Evolutionary conservation across 2,329 filamentous ascomycete species (phyloP).

Genomic region (Delphinella strobiligena): DNA sequence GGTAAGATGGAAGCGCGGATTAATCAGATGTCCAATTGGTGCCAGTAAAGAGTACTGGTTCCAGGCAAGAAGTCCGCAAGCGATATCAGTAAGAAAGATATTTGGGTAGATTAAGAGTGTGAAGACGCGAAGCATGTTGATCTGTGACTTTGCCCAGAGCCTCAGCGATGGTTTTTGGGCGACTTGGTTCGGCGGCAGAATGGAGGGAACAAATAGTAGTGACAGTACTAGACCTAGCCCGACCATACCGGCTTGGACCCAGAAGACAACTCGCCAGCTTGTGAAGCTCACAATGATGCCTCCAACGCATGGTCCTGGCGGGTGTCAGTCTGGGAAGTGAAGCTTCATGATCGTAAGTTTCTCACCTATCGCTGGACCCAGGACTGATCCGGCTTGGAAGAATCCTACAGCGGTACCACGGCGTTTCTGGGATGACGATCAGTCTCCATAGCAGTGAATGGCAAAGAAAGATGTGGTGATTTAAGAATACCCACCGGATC

Average conservation of each 20-base stretch:
- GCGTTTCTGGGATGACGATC: conserved; percentile 17
- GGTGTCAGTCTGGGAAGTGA: neutral
- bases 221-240: conserved; percentile 46
- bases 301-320: conserved; percentile 44
- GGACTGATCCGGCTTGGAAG: conserved; percentile 53
- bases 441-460: neutral
- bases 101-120: conserved; percentile 54
- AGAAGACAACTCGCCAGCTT: conserved; percentile 65
- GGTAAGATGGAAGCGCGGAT: conserved; percentile 55
- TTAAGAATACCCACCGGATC: conserved; percentile 28
- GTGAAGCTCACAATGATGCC: conserved; percentile 62
- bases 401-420: conserved; percentile 60
- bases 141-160: conserved; percentile 31
- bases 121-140: conserved; percentile 52
- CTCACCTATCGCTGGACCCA: conserved; percentile 53
- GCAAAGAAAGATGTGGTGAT: neutral
- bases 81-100: conserved; percentile 42
- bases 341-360: neutral
- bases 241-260: conserved; percentile 56
- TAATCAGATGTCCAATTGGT: conserved; percentile 54
- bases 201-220: conserved; percentile 46
- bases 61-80: conserved; percentile 53
- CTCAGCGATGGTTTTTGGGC: conserved; percentile 1
- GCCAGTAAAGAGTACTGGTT: conserved; percentile 60
- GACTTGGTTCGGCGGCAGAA: conserved; percentile 3